These are phyloP conservation scores for Globisporangium splendens DNA, from an alignment of 352 stramenopile species.

Conservation along the genomic window DNA sequence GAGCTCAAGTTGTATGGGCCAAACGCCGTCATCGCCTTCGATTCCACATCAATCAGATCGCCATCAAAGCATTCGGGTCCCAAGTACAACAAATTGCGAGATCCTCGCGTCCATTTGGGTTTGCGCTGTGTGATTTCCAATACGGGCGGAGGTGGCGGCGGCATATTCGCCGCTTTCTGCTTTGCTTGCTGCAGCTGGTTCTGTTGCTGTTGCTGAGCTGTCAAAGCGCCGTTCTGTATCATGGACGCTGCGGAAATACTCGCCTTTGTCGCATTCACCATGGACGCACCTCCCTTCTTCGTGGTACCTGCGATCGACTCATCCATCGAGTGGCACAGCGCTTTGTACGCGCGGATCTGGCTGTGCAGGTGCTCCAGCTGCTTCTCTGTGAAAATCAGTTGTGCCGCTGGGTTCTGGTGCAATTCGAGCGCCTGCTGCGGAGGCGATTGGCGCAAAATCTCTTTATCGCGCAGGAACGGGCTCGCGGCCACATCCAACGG, in stretches of 20 bases:
- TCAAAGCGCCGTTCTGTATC: slow-evolving; percentile 1
- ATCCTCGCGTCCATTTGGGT: slow-evolving; percentile 61
- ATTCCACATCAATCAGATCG: slow-evolving; percentile 57
- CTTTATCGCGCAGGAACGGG: slow-evolving; percentile 66
- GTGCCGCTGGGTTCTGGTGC: slow-evolving; percentile 33
- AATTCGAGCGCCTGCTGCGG: slow-evolving; percentile 32
- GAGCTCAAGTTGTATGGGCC: slow-evolving; percentile 56
- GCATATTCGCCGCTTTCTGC: background rate
- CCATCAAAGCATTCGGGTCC: slow-evolving; percentile 65
- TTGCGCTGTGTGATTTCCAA: slow-evolving; percentile 37
- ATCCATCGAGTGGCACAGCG: slow-evolving; percentile 83
- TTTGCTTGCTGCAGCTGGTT: slow-evolving; percentile 1
- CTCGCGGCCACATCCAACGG: slow-evolving; percentile 47
- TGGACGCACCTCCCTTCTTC: slow-evolving; percentile 5
- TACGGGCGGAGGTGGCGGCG: slow-evolving; percentile 3
- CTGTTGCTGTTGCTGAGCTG: slow-evolving; percentile 4
- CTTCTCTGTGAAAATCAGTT: slow-evolving; percentile 77
- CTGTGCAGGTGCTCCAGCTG: slow-evolving; percentile 83
- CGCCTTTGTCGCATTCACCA: background rate
- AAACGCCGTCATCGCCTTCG: slow-evolving; percentile 48
- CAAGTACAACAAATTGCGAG: slow-evolving; percentile 50
- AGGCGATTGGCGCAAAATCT: slow-evolving; percentile 24
- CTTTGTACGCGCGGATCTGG: slow-evolving; percentile 83
- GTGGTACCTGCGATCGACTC: slow-evolving; percentile 37
- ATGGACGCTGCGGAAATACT: background rate